These are phyloP conservation scores for Diaporthe citriasiana DNA, from an alignment of 2,329 filamentous ascomycete genomes.

Conservation along the genomic window DNA sequence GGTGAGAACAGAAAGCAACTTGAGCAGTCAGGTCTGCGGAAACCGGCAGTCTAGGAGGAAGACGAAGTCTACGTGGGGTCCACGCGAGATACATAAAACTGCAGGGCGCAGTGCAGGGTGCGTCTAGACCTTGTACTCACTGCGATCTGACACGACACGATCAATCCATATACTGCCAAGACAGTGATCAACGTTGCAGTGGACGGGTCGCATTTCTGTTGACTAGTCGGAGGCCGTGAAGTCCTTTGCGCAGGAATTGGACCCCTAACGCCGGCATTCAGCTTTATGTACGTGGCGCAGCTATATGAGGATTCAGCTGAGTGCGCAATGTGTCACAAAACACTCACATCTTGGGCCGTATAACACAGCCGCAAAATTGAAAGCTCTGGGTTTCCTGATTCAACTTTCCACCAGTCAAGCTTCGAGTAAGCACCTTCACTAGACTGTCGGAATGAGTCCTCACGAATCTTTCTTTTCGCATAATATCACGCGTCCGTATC, in stretches of 20 bases:
- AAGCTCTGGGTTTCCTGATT: background rate
- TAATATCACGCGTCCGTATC: background rate
- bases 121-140: background rate
- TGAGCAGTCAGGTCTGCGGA: too few species aligned
- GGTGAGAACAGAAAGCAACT: too few species aligned
- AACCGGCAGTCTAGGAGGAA: too few species aligned
- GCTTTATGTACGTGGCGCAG: background rate
- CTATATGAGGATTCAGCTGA: background rate
- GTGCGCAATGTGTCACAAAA: background rate
- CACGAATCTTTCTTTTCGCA: constrained; percentile 4
- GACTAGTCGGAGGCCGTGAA: background rate
- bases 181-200: background rate
- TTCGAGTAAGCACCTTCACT: background rate
- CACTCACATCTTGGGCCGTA: background rate
- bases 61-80: too few species aligned
- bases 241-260: background rate
- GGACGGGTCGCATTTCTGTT: background rate
- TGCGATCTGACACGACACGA: background rate
- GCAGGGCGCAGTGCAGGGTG: too few species aligned
- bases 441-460: background rate
- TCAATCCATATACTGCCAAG: background rate
- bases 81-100: too few species aligned
- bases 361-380: too few species aligned
- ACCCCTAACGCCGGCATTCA: background rate
- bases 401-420: background rate